Base-by-base conservation (phyloP, 306 rosid species). In the Cucumis hystrix region DNA sequence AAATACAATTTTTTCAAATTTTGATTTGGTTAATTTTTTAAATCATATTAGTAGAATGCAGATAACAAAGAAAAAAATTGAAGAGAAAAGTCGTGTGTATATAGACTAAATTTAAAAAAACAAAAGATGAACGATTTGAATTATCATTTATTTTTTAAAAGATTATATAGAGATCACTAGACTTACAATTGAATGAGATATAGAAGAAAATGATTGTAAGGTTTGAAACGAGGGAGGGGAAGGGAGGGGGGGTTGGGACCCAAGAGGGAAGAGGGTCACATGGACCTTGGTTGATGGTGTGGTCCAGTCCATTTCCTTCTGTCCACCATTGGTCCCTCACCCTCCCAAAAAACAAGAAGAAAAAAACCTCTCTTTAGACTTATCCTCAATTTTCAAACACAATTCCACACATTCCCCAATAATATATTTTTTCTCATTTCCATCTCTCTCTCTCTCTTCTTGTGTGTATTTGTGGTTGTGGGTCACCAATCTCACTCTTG, bases 261-360 rank as follows among this genome's bases (percentile, higher is more conserved):
- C 90, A 84, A 76, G 67, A 79, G 74, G 74, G 74, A 6, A 68
- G 74, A 68, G 55, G 84, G 78, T 92, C 97, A 90, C 93, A 91
- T 91, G 93, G 74, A 0, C 77, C 74, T 45, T 45, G 43, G 55
- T 23, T 54, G 47, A 37, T 56, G 57, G 91, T 82, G 88, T 82
- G 76, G 86, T 88, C 89, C 88, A 78, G 87, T 89, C 84, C 89
- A 89, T 79, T 65, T 85, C 89, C 91, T 77, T 84, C 90, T 82
- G 88, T 88, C 84, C 66, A 67, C 54, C 18, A 67, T 67, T 67
- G 74, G 74, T 67, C 74, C 74, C 55, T 68, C 74, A 41, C 60
- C 25, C 25, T 80, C 75, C 8, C 57, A 13, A 47, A 47, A 47
- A 47, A 45, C 10, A 45, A 28, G 30, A 28, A 0, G 3, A 80